Base-by-base conservation (phyloP, 2,329 filamentous ascomycete species). In the Penicillium rolfsii region DNA sequence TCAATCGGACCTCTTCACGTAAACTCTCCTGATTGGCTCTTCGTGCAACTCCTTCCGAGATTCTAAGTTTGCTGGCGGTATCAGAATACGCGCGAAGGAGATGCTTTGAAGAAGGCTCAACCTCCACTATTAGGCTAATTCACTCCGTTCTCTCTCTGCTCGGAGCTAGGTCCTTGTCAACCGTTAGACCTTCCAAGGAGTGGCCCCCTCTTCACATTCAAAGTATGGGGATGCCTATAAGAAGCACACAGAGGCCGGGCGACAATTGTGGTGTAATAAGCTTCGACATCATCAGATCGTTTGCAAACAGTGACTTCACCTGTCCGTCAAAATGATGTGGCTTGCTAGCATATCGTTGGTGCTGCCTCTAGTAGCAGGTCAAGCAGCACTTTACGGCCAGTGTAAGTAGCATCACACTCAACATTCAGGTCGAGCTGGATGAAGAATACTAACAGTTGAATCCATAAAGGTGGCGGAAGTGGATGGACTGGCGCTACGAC, bases 361-460 rank as follows among this genome's bases (percentile, higher is more conserved):
- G 16, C 30, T 55, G 19, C 53, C 53, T 14, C 6, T 55, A 14
- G 53, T 55, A 4, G 26, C 53, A 24, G 53, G 38, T 8, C 53
- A 55, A 48, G 53, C 53, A 36, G 38, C 53, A 28, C 53, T 55
- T 24, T 55, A 36, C 9, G 53, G 53, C 5, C 53, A 55, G 28
- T 55, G 53, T 55, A 46, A 45, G 53, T 55, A 16, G 4, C 12
- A 24, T 22, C 22, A n/a, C 1, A 3, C 24, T n/a, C 4, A 4
- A 7, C 16, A 19, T 16, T 3, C 11, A 26, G 11, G 33, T 22
- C 28, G 35, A 12, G 3, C 7, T 8, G 14, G 49, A 38, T 22
- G 33, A 38, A 22, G 30, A 40, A 11, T 16, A 4, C 22, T 38
- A 36, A 24, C 2, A 19, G 5, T 22, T 48, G 40, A 24, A 33